phyloP scores from a whole-genome alignment of 495 filamentous ascomycete genomes.

The Trichoderma erinaceum region DNA sequence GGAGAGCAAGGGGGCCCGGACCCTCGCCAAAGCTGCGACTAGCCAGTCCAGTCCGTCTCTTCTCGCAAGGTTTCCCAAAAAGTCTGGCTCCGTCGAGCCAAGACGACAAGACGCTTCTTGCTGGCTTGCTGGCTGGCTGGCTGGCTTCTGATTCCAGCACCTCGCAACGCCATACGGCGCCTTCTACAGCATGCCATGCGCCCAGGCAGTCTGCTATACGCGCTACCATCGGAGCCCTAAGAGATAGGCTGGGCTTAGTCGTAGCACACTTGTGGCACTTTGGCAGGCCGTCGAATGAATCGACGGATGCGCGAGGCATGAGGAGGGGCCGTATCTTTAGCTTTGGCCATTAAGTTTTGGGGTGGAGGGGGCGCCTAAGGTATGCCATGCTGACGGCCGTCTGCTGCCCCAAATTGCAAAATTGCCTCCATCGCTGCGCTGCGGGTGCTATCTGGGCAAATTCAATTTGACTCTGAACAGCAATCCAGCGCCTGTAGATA shows the following conservation, averaged over 20 bases:
- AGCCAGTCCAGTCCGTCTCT: too few species aligned
- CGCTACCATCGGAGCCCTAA: too few species aligned
- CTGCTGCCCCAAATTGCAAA: too few species aligned
- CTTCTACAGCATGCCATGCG: background rate
- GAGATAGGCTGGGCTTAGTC: background rate
- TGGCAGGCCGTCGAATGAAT: background rate
- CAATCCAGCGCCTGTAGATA: too few species aligned
- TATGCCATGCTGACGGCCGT: background rate
- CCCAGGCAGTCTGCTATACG: too few species aligned
- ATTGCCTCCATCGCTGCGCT: background rate
- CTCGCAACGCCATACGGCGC: background rate
- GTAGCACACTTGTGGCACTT: too few species aligned
- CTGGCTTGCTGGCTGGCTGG: too few species aligned
- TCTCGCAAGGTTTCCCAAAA: background rate
- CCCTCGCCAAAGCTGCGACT: background rate
- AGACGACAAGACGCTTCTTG: background rate
- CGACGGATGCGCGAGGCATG: background rate
- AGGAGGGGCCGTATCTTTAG: background rate
- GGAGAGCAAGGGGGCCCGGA: background rate
- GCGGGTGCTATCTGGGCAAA: background rate
- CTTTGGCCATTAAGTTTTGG: constrained; percentile 1
- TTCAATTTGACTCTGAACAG: too few species aligned
- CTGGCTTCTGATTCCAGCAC: background rate
- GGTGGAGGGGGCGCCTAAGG: background rate
- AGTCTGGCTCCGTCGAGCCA: background rate